phyloP scores from a whole-genome alignment of 2,329 filamentous ascomycete species.

The Colletotrichum cuscutae region DNA sequence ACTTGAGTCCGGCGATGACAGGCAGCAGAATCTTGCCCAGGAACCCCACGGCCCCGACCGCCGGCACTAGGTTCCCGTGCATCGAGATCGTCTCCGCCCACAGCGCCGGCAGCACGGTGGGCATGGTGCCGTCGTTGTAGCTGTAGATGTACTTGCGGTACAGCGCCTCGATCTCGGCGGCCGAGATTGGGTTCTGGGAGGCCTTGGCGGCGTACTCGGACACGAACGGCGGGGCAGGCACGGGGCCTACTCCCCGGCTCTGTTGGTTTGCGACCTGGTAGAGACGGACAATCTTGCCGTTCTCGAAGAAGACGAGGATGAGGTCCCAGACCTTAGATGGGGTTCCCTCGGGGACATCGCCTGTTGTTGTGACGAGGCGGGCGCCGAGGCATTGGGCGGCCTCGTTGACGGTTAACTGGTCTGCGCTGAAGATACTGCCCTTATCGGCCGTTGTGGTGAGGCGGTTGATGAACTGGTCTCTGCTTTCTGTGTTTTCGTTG shows the following conservation, averaged over 20 bases:
- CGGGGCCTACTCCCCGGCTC: background rate
- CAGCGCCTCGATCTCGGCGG: background rate
- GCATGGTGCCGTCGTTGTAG: constrained; percentile 10
- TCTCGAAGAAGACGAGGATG: constrained; percentile 13
- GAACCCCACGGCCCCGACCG: background rate
- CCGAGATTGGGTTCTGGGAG: background rate
- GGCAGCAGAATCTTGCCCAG: background rate
- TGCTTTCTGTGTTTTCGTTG: background rate
- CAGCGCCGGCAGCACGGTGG: background rate
- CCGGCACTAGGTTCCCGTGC: background rate
- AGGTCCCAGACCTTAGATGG: background rate
- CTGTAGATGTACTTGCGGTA: constrained; percentile 19
- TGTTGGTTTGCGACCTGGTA: background rate
- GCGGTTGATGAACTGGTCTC: background rate
- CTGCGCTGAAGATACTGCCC: constrained; percentile 2
- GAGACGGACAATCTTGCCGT: constrained; percentile 9
- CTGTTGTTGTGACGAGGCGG: background rate
- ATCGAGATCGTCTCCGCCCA: background rate
- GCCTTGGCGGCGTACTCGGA: background rate
- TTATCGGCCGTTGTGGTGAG: background rate
- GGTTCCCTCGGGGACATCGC: background rate
- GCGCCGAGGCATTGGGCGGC: background rate
- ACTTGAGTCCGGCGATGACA: constrained; percentile 10
- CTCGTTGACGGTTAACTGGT: background rate
- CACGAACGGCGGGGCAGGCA: background rate